Evolutionary conservation across 169 alveolate genomes (phyloP).

Genomic region (Cryptosporidium meleagridis): DNA sequence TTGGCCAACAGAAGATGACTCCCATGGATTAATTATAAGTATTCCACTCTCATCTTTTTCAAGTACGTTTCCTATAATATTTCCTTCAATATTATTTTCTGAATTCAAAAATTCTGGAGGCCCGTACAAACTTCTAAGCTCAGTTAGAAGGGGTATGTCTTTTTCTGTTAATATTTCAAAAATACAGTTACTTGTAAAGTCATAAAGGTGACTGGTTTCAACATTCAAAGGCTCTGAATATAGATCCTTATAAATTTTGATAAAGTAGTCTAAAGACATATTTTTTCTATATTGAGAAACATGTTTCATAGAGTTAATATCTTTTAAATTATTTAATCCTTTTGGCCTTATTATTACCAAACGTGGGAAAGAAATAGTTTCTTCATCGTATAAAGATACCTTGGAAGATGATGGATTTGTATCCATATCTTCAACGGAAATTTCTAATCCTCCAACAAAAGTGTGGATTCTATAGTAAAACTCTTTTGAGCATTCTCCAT

Average conservation of each 20-base stretch:
- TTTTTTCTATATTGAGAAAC: slow-evolving; percentile 11
- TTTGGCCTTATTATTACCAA: slow-evolving; percentile 56
- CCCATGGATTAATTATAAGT: slow-evolving; percentile 57
- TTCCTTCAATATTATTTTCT: slow-evolving; percentile 14
- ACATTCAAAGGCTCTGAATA: neutral
- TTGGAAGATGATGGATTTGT: neutral
- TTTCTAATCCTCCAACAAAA: slow-evolving; percentile 56
- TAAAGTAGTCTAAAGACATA: neutral
- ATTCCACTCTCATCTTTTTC: slow-evolving; percentile 69
- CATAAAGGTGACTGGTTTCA: slow-evolving; percentile 19
- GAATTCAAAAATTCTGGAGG: slow-evolving; percentile 59
- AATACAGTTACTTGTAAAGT: slow-evolving; percentile 36
- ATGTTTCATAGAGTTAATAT: neutral
- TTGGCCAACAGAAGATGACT: neutral
- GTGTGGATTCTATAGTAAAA: slow-evolving; percentile 62
- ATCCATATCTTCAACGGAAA: slow-evolving; percentile 24
- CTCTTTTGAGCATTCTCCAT: slow-evolving; percentile 47
- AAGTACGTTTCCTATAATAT: slow-evolving; percentile 20
- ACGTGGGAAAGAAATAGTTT: slow-evolving; percentile 28
- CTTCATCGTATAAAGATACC: neutral
- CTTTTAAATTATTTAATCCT: neutral
- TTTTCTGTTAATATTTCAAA: slow-evolving; percentile 46
- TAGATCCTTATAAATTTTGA: neutral
- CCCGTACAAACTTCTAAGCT: slow-evolving; percentile 56
- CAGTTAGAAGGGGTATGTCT: slow-evolving; percentile 24